phyloP scores from a whole-genome alignment of 352 stramenopile species.

The Plasmopara viticola region DNA sequence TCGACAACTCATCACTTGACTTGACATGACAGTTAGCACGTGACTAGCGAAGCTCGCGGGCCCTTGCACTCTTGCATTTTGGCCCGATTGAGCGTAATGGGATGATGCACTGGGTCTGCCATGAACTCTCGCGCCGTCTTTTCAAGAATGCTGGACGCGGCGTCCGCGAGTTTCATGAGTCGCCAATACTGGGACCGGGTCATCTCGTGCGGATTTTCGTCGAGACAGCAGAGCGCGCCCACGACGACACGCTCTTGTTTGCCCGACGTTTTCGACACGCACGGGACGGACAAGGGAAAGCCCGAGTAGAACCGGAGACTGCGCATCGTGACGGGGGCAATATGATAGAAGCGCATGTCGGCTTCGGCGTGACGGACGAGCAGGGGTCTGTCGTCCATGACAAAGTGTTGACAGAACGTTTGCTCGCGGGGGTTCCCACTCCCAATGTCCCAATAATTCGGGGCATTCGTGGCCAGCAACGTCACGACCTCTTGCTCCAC shows the following conservation, averaged over 20 bases:
- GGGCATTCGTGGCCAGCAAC: slow-evolving; percentile 24
- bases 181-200: slow-evolving; percentile 33
- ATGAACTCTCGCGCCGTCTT: slow-evolving; percentile 14
- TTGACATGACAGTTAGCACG: slow-evolving; percentile 1
- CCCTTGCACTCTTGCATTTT: background rate
- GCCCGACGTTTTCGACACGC: background rate
- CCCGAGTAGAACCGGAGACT: slow-evolving; percentile 32
- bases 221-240: slow-evolving; percentile 31
- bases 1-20: background rate
- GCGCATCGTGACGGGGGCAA: slow-evolving; percentile 17
- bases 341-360: slow-evolving; percentile 35
- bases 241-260: slow-evolving; percentile 18
- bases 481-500: slow-evolving; percentile 25
- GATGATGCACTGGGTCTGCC: slow-evolving; percentile 3
- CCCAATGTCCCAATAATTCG: slow-evolving; percentile 23
- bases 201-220: slow-evolving; percentile 23
- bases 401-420: slow-evolving; percentile 37
- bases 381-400: slow-evolving; percentile 34
- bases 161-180: slow-evolving; percentile 25
- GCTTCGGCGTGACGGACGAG: slow-evolving; percentile 32
- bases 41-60: background rate
- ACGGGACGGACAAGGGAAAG: slow-evolving; percentile 22
- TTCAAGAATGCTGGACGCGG: slow-evolving; percentile 24
- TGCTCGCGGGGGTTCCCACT: slow-evolving; percentile 26
- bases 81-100: background rate